Base-by-base conservation (phyloP, 2,329 filamentous ascomycete species). In the Lachnellula willkommii region DNA sequence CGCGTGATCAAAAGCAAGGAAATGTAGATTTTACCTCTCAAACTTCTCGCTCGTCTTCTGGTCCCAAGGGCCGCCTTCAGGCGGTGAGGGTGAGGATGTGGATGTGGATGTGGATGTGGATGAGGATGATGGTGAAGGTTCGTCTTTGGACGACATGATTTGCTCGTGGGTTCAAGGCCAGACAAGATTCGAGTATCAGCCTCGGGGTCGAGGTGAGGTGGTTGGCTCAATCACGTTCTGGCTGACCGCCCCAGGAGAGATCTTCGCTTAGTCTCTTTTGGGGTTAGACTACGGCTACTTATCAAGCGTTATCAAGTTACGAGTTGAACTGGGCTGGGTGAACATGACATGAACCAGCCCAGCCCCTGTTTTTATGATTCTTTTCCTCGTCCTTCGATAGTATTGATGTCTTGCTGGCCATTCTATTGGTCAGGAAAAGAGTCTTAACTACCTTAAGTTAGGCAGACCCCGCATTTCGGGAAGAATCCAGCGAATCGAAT, bases 11-110 rank as follows among this genome's bases (percentile, higher is more conserved):
- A 48, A n/a, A n/a, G 17, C 46, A 24, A 24, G 39, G 24, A 35
- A 47, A 26, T 20, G 7, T 37, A 47, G 15, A 6, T 47, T 67
- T 67, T 73, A 87, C 85, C 75, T 79, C 63, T 85, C 75, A 66
- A 89, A 90, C 65, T 84, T 86, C 56, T 75, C 72, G 67, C 82
- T 83, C 54, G 79, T 81, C 57, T 85, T 75, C 59, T 79, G 75
- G 63, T 77, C 76, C 79, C 84, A 86, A 1, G 81, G 78, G 15
- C 47, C 58, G 7, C 57, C 55, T 37, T 63, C 59, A 26, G 43
- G 14, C 14, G 59, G 42, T 24, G 22, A 7, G 28, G 42, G 28
- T 32, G 28, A 9, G 28, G 28, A 8, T 6, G 26, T 2, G 26
- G 26, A 28, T 6, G 26, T 2, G 26, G 26, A 26, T 75, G 26